phyloP scores from a whole-genome alignment of 1,284 basidiomycete species.

The Xerocomus nothofagi region DNA sequence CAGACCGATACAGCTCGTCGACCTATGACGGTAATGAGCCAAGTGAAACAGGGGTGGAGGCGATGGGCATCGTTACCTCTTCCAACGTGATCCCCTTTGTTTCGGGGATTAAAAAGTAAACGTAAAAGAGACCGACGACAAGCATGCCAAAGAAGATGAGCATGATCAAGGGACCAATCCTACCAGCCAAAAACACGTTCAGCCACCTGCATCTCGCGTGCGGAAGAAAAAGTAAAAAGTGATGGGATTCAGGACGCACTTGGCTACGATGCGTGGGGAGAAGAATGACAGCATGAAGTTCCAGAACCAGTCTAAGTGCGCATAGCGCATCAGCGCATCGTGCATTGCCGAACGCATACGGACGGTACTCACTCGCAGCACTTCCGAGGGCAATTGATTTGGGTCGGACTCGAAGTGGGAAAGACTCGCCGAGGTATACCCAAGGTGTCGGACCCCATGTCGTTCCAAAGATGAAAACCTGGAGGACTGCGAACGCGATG shows the following conservation, averaged over 20 bases:
- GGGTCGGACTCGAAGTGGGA: constrained; percentile 60
- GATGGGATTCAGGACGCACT: constrained; percentile 20
- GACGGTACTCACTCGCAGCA: constrained; percentile 44
- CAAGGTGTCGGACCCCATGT: constrained; percentile 62
- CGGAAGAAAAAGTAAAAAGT: background rate
- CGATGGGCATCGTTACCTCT: constrained; percentile 14
- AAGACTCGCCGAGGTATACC: constrained; percentile 63
- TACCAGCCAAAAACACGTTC: constrained; percentile 15
- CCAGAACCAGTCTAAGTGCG: constrained; percentile 49
- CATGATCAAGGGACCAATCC: constrained; percentile 75
- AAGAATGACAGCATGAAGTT: constrained; percentile 64
- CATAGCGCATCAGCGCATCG: constrained; percentile 1
- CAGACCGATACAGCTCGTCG: constrained; percentile 33
- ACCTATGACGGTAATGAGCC: constrained; percentile 17
- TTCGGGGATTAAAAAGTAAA: constrained; percentile 39
- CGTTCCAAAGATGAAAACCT: constrained; percentile 54
- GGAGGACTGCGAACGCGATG: constrained; percentile 61
- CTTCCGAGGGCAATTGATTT: constrained; percentile 61
- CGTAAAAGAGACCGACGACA: constrained; percentile 61
- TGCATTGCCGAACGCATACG: background rate
- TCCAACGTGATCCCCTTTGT: constrained; percentile 33
- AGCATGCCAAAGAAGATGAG: constrained; percentile 78
- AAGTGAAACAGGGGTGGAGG: constrained; percentile 1
- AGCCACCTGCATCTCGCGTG: background rate
- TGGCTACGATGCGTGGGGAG: constrained; percentile 49